Evolutionary conservation across 2,329 filamentous ascomycete species (phyloP).

Genomic region (Erysiphe pisi): DNA sequence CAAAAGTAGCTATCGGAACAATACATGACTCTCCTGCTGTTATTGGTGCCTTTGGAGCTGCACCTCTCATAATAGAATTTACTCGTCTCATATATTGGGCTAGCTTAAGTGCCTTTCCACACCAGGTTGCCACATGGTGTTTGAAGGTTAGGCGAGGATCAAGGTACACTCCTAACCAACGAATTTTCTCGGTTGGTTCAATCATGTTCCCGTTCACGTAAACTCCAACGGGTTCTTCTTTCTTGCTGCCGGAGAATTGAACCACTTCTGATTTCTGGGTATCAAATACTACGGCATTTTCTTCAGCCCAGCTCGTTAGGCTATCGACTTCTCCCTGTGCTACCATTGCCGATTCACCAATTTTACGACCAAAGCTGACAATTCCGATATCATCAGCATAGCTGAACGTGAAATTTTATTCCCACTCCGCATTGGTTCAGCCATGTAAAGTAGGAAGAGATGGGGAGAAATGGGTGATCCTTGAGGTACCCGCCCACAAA

Average conservation of each 20-base stretch:
- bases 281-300: neutral
- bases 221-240: neutral
- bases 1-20: too few species aligned
- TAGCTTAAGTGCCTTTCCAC: neutral
- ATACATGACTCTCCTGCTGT: too few species aligned
- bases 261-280: neutral
- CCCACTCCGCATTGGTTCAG: too few species aligned
- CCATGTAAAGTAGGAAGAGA: too few species aligned
- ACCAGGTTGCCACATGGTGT: neutral
- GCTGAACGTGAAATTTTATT: too few species aligned
- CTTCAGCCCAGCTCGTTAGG: neutral
- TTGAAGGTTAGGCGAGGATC: neutral
- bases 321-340: too few species aligned
- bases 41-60: too few species aligned
- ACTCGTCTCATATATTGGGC: neutral
- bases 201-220: neutral
- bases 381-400: too few species aligned
- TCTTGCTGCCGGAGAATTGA: neutral
- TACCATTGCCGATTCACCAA: too few species aligned
- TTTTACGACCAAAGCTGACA: too few species aligned
- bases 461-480: too few species aligned
- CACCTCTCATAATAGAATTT: neutral
- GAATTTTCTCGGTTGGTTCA: neutral
- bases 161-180: neutral
- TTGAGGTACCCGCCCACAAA: too few species aligned